Base-by-base conservation (phyloP, 768 basidiomycete species). In the Gelatoporia subvermispora region DNA sequence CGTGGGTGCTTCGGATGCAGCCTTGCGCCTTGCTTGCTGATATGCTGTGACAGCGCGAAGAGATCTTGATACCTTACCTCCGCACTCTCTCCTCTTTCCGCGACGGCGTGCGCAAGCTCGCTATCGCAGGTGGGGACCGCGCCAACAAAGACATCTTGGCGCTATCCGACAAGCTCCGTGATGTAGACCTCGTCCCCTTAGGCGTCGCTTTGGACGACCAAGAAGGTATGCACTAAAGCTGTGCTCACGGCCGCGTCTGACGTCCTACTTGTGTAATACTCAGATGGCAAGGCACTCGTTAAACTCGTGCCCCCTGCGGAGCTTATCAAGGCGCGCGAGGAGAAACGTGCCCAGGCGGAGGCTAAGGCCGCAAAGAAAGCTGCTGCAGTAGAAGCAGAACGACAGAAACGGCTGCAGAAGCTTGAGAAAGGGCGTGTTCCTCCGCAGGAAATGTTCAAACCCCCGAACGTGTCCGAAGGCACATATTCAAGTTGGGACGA, bases 131-230 rank as follows among this genome's bases (percentile, higher is more conserved):
- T 61, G 72, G 73, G 17, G 81, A 84, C 9, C 68, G 74, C 17
- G 77, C 88, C 2, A 65, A 86, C 35, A 82, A 82, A 63, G 88
- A 94, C 52, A 88, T 97, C 53, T 71, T 99, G 41, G 76, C 81
- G 18, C 78, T 96, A 20, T 93, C 84, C 60, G 96, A 99, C 70
- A 83, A 81, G 54, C 76, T 99, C 51, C 82, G 96, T 15, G 95
- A 98, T 62, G 72, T 78, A 28, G 94, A 96, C 60, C 72, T 97
- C 37, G 85, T 94, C 37, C 85, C 93, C n/a, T 73, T 98, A 43
- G 96, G 96, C 8, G 91, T 99, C 5, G 93, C 93, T 8, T 72
- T 99, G 28, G 96, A 98, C 63, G 96, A 99, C 71, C 91, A 93
- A 70, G 92, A 94, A 74, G 93, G 93, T 84, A 53, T 65, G 28